Evolutionary conservation across 352 stramenopile genomes (phyloP), one percentile per base, ranked within the genome.

Genomic region (Peronospora belbahrii): DNA sequence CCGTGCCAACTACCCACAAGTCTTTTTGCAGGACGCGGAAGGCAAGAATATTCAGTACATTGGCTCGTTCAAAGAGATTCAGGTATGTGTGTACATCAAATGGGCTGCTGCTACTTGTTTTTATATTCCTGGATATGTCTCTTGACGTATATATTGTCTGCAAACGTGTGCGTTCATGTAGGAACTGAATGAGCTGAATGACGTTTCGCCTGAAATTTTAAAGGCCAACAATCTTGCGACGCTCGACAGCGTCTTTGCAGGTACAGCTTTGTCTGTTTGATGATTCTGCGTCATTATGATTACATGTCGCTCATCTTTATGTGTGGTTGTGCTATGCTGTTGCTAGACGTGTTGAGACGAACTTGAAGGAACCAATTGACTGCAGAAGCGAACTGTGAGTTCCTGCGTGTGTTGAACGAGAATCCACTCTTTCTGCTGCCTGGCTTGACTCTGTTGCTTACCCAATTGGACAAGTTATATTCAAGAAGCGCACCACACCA

Each of bases 1-100:
- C 42, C 77, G 83, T 48, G 83, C 67, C 55, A 88, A 87, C 64
- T 94, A 89, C 51, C 83, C 83, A 23, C 83, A 94, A 56, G 79
- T 91, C 20, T 94, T 94, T 42, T 46, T 94, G 38, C 57, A 85
- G 45, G 71, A 83, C 47, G 37, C 68, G 30, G 62, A 74, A 14
- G 58, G 46, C 35, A 59, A 42, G 7, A 58, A 70, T 17, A 62
- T 78, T 45, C 52, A 69, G 36, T 92, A 84, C 58, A 70, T 92
- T 22, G 80, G 80, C 39, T 86, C 77, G 7, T 92, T 88, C 53
- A 78, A 82, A 25, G 66, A 86, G 59, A 82, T 92, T 23, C 74
- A 92, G 63, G 80, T 91, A 39, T 25, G 55, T 30, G 33, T 47
- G 15, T 48, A 38, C n/a, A n/a, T n/a, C n/a, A n/a, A n/a, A n/a